Evolutionary conservation across 129 eudicot species (phyloP).

Genomic region (Chrysanthemum seticuspe): DNA sequence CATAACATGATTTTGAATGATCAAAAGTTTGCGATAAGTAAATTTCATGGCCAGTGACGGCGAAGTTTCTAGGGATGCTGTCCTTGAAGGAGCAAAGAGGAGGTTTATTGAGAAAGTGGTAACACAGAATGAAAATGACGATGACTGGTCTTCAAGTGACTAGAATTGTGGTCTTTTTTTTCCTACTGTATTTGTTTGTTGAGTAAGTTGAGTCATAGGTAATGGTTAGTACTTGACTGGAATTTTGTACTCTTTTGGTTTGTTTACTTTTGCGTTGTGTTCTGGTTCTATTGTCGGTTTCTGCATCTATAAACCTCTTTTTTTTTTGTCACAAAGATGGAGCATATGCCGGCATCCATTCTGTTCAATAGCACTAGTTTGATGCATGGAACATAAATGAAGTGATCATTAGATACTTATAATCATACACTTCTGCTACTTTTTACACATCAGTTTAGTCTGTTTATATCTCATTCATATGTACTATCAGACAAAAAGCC

Average conservation of each 20-base stretch:
- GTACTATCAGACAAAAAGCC: too few relatives aligned
- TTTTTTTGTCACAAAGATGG: neutral
- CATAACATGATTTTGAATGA: too few relatives aligned
- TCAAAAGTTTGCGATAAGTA: too few relatives aligned
- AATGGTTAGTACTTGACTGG: neutral
- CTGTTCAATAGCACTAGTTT: too few relatives aligned
- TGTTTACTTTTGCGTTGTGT: neutral
- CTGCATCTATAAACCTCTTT: neutral
- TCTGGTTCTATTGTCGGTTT: neutral
- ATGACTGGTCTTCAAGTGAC: constrained; percentile 85
- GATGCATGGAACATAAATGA: too few relatives aligned
- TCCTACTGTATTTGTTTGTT: neutral
- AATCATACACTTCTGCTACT: too few relatives aligned
- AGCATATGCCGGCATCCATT: too few relatives aligned
- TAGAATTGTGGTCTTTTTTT: constrained; percentile 22
- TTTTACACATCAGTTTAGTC: too few relatives aligned
- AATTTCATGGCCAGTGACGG: constrained; percentile 56
- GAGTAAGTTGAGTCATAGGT: neutral
- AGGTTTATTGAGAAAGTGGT: constrained; percentile 83
- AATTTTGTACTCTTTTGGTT: neutral
- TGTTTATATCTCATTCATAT: too few relatives aligned
- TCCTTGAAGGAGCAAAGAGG: constrained; percentile 74
- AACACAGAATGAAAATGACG: constrained; percentile 69
- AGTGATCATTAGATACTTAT: too few relatives aligned
- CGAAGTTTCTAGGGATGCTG: constrained; percentile 69